Base-by-base conservation (phyloP, 2,329 filamentous ascomycete genomes). In the Colletotrichum lindemuthianum region DNA sequence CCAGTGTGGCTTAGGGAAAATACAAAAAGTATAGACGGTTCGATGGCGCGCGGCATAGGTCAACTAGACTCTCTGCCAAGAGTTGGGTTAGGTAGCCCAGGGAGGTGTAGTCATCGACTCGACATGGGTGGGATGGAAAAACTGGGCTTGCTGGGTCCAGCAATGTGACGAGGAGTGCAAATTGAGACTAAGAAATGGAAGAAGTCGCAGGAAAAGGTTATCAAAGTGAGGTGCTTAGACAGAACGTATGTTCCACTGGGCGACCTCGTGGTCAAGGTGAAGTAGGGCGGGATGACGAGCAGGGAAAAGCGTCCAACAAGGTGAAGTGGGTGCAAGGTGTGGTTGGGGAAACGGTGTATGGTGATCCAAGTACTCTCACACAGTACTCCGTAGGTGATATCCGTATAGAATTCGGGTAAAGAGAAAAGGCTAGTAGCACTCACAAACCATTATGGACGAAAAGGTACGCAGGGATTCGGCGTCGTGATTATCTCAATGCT, bases 371-470 rank as follows among this genome's bases (percentile, higher is more conserved):
- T 24, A 4, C 24, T 24, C 24, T 24, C 24, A 24, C 24, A 24
- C 24, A 24, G 24, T 24, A 24, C 24, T 24, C 24, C 24, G 24
- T 24, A 24, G 24, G 24, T 24, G 24, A n/a, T n/a, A n/a, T n/a
- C n/a, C n/a, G 24, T 24, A 24, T 24, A 24, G 4, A 24, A 24
- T 24, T 24, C 4, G 24, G 24, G 24, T 24, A 24, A 24, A 24
- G 24, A 56, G n/a, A 43, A 33, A 11, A 36, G 9, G 60, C 34
- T 36, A 6, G 40, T 15, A 24, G 47, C 61, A 68, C 66, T 68
- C 60, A 68, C 66, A 67, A 41, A 68, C 60, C 66, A 68, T 68
- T 24, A 36, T 53, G 56, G 36, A 24, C 32, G 24, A 8, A 54
- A 39, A n/a, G 41, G n/a, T n/a, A n/a, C n/a, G n/a, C 5, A 24